Conservation (phyloP, 371 early-diverging fungal genomes). For the Mortierella sp. region DNA sequence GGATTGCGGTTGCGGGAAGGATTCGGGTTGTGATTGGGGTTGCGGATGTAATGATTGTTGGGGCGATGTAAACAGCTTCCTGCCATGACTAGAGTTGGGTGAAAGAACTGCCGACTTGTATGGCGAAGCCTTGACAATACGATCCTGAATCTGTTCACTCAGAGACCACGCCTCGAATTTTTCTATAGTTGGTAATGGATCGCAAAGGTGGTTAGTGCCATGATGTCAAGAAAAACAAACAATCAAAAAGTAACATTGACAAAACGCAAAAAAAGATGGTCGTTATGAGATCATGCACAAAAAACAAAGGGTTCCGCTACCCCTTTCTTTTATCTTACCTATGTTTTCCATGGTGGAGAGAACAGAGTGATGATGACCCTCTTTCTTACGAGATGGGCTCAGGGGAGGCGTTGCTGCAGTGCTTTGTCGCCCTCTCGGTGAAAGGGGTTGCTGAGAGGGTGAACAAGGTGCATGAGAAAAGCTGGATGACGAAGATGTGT, state of each 20-base stretch:
- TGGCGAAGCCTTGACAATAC: constrained; percentile 22
- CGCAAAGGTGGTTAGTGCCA: not conserved
- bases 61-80: constrained; percentile 10
- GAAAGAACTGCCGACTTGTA: constrained; percentile 30
- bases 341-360: constrained; percentile 37
- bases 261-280: not conserved
- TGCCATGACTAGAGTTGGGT: constrained; percentile 9
- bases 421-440: constrained; percentile 19
- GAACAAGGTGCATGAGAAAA: constrained; percentile 21
- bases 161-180: constrained; percentile 48
- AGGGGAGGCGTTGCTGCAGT: constrained; percentile 51
- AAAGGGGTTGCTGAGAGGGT: constrained; percentile 31
- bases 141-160: constrained; percentile 43
- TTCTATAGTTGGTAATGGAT: constrained; percentile 13
- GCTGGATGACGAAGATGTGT: constrained; percentile 32
- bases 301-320: not conserved
- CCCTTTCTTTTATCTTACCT: constrained; percentile 23
- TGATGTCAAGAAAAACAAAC: not conserved
- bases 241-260: not conserved
- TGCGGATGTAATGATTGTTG: constrained; percentile 1
- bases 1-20: not conserved
- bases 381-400: constrained; percentile 53
- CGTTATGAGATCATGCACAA: not conserved
- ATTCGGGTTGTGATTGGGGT: not conserved
- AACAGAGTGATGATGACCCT: constrained; percentile 14